Base-by-base conservation (phyloP, 176 grass and related monocot genomes). In the Canna indica region DNA sequence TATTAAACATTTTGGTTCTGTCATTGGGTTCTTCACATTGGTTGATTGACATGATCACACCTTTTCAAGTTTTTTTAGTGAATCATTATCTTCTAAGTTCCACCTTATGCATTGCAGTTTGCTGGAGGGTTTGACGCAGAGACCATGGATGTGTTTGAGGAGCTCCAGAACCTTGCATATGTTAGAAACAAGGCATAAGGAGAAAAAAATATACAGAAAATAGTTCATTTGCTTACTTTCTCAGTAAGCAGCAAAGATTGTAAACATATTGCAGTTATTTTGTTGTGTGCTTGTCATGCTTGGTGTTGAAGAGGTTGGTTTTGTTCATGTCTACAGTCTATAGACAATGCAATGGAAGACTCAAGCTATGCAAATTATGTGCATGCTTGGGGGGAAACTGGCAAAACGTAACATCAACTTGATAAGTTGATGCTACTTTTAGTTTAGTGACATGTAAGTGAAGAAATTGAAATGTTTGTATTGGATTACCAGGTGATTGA, bases 81-180 rank as follows among this genome's bases (percentile, higher is more conserved):
- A 36, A 56, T 38, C 10, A n/a, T 20, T 18, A 7, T 46, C 27
- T 12, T 36, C 35, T 35, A 58, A 57, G 20, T 29, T 64, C 50
- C 15, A 5, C n/a, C 46, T 53, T 31, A 9, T 29, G 36, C 31
- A 59, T 60, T 57, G 78, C 80, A 99, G 94, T 99, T 99, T 88
- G 94, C 94, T 45, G 94, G 84, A 64, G 94, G 94, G 24, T 99
- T 99, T 2, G 94, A 99, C 29, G 67, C 86, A 1, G 94, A 93
- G 75, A 99, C 94, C 64, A 99, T 99, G 94, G 82, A 87, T 44
- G 94, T 84, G 34, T 99, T 99, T 44, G 94, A 99, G 73, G 94
- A 99, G 80, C 74, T 99, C 69, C 81, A 90, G 64, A 99, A 93
- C 56, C 84, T 99, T 14, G 94, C 88, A 72, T 84, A 99, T 78